Evolutionary conservation across 495 filamentous ascomycete species (phyloP), one percentile per base, ranked within the genome.

Genomic region (Zalerion maritima): DNA sequence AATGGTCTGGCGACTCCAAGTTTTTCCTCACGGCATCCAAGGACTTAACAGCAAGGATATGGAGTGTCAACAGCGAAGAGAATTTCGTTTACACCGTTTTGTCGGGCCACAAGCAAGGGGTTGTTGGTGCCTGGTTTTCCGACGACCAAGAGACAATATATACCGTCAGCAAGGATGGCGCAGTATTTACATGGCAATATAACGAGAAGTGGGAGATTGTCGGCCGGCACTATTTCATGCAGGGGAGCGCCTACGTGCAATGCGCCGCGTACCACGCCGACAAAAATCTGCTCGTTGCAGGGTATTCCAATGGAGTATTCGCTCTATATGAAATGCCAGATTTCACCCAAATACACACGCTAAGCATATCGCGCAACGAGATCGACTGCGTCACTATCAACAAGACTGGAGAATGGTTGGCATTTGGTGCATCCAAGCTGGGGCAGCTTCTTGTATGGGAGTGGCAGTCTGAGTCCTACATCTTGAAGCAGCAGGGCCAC

Each of bases 391-490:
- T 96, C 24, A 80, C 82, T 2, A 75, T 94, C 37, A 94, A 94
- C 55, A 78, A 80, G 45, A 75, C 81, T 18, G 89, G 87, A 31
- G 91, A 94, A 57, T 97, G 89, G 89, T 64, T 97, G 18, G 89
- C 89, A 5, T 94, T 97, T 52, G 89, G 87, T n/a, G 86, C 89
- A 3, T 92, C 91, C 10, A 87, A 87, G 32, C 69, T 91, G 15
- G 89, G 89, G 8, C 89, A 97, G 39, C 58, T 97, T 9, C 64
- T 97, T 20, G 91, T 97, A 14, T 97, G 89, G 89, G 89, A 97
- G 52, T 96, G 91, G 91, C 91, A 96, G 45, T 96, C 91, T 2
- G 89, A 97, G 50, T 94, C 91, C n/a, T 96, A 96, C 53, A 86
- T 97, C 32, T 55, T 97, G 19, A 97, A 96, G 52, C 89, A 97